Conservation (phyloP, 805 yeast species). For the Saccharomycopsis fodiens region DNA sequence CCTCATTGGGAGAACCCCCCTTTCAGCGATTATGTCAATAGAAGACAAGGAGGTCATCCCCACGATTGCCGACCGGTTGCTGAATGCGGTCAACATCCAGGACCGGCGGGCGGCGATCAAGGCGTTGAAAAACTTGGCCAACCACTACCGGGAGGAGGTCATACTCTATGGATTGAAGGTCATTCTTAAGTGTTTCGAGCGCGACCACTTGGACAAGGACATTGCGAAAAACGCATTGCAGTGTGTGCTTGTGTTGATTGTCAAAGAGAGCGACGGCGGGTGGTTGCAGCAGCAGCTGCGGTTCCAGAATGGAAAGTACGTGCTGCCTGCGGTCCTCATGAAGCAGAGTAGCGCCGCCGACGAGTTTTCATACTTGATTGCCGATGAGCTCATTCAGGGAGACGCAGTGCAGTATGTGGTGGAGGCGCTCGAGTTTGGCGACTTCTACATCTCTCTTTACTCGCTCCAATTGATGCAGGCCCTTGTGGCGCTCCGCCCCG, state of each 20-base stretch:
- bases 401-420: conserved; percentile 37
- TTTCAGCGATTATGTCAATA: conserved; percentile 14
- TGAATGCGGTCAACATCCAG: conserved; percentile 70
- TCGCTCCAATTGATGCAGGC: conserved; percentile 82
- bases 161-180: conserved; percentile 66
- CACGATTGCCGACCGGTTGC: conserved; percentile 79
- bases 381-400: conserved; percentile 81
- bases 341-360: conserved; percentile 53
- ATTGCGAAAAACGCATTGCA: conserved; percentile 77
- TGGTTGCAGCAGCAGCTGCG: conserved; percentile 74
- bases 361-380: conserved; percentile 88
- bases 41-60: conserved; percentile 66
- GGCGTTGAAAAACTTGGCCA: conserved; percentile 79
- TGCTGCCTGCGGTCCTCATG: conserved; percentile 53
- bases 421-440: conserved; percentile 45
- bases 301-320: conserved; percentile 67
- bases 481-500: conserved; percentile 66
- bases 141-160: conserved; percentile 85
- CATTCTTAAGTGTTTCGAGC: conserved; percentile 40
- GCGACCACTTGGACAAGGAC: conserved; percentile 62
- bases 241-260: conserved; percentile 73
- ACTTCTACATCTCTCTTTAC: conserved; percentile 74
- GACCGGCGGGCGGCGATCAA: conserved; percentile 90
- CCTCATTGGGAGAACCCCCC: too few species aligned
- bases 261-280: conserved; percentile 43